Conservation (phyloP, 345 rosid genomes). For the Citrus unshiu region DNA sequence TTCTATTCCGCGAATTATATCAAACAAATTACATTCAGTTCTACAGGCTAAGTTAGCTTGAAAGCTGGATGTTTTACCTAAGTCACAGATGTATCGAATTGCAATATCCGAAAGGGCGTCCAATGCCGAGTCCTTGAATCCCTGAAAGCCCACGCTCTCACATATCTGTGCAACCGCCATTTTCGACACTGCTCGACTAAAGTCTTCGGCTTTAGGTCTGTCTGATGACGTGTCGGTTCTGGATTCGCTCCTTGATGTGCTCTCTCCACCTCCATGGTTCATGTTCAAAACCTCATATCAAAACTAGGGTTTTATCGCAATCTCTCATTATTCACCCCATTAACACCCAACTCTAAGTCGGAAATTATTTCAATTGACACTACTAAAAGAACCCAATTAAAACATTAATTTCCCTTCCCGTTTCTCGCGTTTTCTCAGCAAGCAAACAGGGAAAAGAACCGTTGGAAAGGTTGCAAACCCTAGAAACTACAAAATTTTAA, state of each 20-base stretch:
- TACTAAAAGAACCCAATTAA: neutral
- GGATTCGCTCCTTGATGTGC: slow-evolving; percentile 27
- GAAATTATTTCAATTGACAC: neutral
- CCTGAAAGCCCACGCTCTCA: slow-evolving; percentile 65
- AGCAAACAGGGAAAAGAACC: slow-evolving; percentile 9
- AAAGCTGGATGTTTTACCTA: slow-evolving; percentile 63
- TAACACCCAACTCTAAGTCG: neutral
- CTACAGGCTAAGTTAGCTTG: slow-evolving; percentile 80
- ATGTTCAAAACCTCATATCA: slow-evolving; percentile 61
- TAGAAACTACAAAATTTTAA: neutral
- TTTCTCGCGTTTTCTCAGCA: neutral
- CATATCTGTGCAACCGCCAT: slow-evolving; percentile 83
- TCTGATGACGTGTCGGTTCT: slow-evolving; percentile 16
- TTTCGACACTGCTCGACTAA: slow-evolving; percentile 62
- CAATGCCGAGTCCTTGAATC: slow-evolving; percentile 64
- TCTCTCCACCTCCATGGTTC: slow-evolving; percentile 66
- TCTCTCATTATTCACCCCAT: slow-evolving; percentile 25
- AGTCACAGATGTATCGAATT: slow-evolving; percentile 55
- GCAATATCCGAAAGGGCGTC: slow-evolving; percentile 68
- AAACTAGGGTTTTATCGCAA: slow-evolving; percentile 12
- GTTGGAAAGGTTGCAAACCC: slow-evolving; percentile 13
- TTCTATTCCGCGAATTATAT: slow-evolving; percentile 61
- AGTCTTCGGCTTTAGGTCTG: slow-evolving; percentile 54
- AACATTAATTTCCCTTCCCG: neutral
- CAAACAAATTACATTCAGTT: slow-evolving; percentile 74